Conservation (phyloP, 345 rosid genomes). For the Arabidopsis suecica region DNA sequence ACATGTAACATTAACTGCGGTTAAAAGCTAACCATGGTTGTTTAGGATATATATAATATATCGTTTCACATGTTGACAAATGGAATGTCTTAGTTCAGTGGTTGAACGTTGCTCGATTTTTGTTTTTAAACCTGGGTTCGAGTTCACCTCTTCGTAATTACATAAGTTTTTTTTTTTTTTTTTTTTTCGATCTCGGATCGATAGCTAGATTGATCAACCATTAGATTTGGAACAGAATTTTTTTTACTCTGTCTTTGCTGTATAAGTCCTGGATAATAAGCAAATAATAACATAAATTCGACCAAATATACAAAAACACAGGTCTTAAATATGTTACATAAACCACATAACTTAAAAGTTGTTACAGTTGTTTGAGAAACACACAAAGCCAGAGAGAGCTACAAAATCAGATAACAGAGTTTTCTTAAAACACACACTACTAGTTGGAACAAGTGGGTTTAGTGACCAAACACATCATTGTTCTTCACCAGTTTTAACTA, state of each 20-base stretch:
- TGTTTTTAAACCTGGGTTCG: too few species aligned
- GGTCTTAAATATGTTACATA: constrained; percentile 15
- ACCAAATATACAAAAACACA: constrained; percentile 4
- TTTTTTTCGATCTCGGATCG: too few species aligned
- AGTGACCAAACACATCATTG: constrained; percentile 32
- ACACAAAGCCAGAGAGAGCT: not conserved
- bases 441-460: constrained; percentile 30
- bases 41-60: too few species aligned
- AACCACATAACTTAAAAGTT: constrained; percentile 17
- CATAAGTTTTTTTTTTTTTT: too few species aligned
- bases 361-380: constrained; percentile 23
- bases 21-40: too few species aligned
- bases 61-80: too few species aligned
- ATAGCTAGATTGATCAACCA: too few species aligned
- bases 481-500: constrained; percentile 35
- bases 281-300: not conserved
- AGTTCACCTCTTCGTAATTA: too few species aligned
- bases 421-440: not conserved
- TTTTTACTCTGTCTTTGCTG: not conserved
- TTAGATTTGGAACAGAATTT: not conserved
- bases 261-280: not conserved
- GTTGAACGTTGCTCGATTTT: too few species aligned
- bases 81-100: too few species aligned
- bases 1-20: too few species aligned
- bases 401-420: constrained; percentile 7